Evolutionary conservation across 2,329 filamentous ascomycete species (phyloP).

Genomic region (Epicoccum sorghinum): DNA sequence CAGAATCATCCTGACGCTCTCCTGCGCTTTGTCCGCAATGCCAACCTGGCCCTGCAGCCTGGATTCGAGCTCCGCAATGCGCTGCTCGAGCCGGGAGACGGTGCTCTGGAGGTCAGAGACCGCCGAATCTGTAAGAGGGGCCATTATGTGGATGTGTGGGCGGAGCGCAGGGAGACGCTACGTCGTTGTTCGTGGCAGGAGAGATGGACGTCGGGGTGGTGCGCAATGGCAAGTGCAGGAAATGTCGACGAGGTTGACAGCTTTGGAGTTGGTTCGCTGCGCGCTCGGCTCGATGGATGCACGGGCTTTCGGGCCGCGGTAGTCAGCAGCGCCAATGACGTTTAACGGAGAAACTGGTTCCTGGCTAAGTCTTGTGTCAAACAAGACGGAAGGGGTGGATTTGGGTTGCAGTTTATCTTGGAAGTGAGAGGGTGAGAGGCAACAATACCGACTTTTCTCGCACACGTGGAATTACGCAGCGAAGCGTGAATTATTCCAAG

Average conservation of each 20-base stretch:
- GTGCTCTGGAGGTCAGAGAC: slow-evolving; percentile 84
- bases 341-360: slow-evolving; percentile 17
- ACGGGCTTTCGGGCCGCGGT: slow-evolving; percentile 12
- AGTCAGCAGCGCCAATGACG: slow-evolving; percentile 18
- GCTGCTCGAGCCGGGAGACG: slow-evolving; percentile 81
- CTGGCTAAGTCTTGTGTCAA: slow-evolving; percentile 1
- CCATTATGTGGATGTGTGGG: slow-evolving; percentile 65
- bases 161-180: slow-evolving; percentile 18
- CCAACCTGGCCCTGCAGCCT: slow-evolving; percentile 59
- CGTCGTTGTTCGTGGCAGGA: slow-evolving; percentile 18
- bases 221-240: slow-evolving; percentile 32
- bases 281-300: slow-evolving; percentile 20
- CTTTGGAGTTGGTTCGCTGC: slow-evolving; percentile 18
- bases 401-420: too few species aligned
- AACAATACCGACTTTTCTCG: not conserved
- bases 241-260: slow-evolving; percentile 21
- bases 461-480: too few species aligned
- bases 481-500: not conserved
- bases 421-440: too few species aligned
- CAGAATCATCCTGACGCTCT: slow-evolving; percentile 91
- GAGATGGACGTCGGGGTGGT: slow-evolving; percentile 18
- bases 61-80: slow-evolving; percentile 83
- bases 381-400: not conserved
- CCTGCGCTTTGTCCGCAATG: slow-evolving; percentile 49
- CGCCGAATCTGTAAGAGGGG: slow-evolving; percentile 79